phyloP scores from a whole-genome alignment of 371 early-diverging fungal genomes.

The Syncephalastrum sp. region DNA sequence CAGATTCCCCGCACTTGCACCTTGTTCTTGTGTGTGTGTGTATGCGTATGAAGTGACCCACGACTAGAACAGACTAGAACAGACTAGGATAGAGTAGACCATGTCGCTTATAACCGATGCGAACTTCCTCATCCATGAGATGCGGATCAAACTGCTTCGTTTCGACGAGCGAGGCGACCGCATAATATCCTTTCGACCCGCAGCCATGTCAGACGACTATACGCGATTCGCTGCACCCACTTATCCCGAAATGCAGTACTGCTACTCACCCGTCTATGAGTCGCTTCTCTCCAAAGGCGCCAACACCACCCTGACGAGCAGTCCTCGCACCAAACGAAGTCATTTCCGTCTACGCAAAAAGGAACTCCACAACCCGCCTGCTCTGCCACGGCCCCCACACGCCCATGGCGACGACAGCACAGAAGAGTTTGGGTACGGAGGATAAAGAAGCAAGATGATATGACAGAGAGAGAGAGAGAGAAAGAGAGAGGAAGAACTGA shows the following conservation, averaged over 20 bases:
- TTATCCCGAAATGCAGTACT: conserved; percentile 72
- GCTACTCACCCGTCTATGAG: conserved; percentile 63
- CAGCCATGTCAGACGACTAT: conserved; percentile 72
- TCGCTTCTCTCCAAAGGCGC: conserved; percentile 16
- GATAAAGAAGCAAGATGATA: background rate
- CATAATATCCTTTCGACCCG: conserved; percentile 68
- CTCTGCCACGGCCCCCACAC: no score
- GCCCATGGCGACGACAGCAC: background rate
- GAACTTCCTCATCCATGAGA: conserved; percentile 74
- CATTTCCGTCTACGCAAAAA: conserved; percentile 24
- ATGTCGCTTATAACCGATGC: conserved; percentile 78
- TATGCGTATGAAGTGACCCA: background rate
- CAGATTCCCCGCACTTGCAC: no score
- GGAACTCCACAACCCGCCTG: background rate
- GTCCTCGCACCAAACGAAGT: conserved; percentile 26
- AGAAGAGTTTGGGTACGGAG: background rate
- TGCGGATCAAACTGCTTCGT: conserved; percentile 73
- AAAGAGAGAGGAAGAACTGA: no score
- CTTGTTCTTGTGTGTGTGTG: no score
- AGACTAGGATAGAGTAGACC: background rate
- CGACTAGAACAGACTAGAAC: no score
- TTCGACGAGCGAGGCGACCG: conserved; percentile 75
- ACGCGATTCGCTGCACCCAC: conserved; percentile 70
- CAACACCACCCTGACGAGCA: conserved; percentile 13
- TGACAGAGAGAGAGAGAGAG: no score